phyloP scores from a whole-genome alignment of 2,329 filamentous ascomycete species.

The Fusarium tanahbumbuense region DNA sequence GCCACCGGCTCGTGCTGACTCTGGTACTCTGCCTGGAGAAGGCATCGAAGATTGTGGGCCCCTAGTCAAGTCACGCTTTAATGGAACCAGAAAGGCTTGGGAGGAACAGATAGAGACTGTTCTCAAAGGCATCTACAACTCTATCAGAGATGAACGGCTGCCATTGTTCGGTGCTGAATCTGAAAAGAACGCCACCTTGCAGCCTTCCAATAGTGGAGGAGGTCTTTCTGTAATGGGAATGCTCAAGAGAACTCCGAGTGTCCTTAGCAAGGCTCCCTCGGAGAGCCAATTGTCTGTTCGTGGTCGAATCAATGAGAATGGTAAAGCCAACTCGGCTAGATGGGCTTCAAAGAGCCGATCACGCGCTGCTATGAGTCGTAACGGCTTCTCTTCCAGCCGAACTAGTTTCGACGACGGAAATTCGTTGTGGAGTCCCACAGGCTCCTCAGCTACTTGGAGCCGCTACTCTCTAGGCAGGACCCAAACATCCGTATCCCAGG shows the following conservation, averaged over 20 bases:
- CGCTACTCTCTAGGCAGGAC: slow-evolving; percentile 92
- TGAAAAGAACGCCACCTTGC: slow-evolving; percentile 53
- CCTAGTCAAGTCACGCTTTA: slow-evolving; percentile 81
- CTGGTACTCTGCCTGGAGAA: slow-evolving; percentile 56
- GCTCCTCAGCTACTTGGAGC: slow-evolving; percentile 94
- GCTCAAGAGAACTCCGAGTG: slow-evolving; percentile 88
- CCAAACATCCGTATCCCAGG: slow-evolving; percentile 90
- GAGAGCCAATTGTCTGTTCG: slow-evolving; percentile 78
- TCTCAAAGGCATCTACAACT: slow-evolving; percentile 89
- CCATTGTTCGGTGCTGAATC: slow-evolving; percentile 81
- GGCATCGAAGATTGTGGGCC: slow-evolving; percentile 70
- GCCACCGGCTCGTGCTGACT: slow-evolving; percentile 57
- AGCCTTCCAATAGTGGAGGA: slow-evolving; percentile 67
- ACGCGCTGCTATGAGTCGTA: slow-evolving; percentile 76
- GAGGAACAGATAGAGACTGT: slow-evolving; percentile 90
- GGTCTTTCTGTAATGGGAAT: slow-evolving; percentile 80
- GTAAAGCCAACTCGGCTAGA: slow-evolving; percentile 67
- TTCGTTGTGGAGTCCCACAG: slow-evolving; percentile 87
- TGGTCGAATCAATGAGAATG: slow-evolving; percentile 74
- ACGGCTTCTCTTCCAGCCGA: slow-evolving; percentile 87
- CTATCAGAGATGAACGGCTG: slow-evolving; percentile 87
- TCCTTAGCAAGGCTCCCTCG: slow-evolving; percentile 91
- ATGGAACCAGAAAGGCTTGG: slow-evolving; percentile 82
- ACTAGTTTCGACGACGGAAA: slow-evolving; percentile 93
- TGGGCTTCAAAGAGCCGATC: slow-evolving; percentile 91